Percentiles rank a stretch among this genome's conserved stretches.
phyloP scores from a whole-genome alignment of 352 stramenopile species.

The Thraustochytrium sp. region DNA sequence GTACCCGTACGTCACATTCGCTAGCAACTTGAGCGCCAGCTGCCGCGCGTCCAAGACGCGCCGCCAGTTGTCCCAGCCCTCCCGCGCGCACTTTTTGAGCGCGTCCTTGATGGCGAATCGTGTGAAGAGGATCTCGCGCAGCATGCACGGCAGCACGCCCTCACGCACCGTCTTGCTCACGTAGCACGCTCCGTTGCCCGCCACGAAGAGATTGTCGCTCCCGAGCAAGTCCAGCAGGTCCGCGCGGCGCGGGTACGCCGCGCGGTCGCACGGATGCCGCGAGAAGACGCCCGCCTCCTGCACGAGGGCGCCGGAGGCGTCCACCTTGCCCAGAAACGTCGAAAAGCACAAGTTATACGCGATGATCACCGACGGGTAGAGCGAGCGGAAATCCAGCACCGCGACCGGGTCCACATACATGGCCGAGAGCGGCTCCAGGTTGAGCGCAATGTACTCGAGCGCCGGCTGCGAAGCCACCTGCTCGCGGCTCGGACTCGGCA shows the following conservation, averaged over 20 bases:
- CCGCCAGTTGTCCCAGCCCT: constrained; percentile 45
- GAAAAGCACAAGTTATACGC: constrained; percentile 99
- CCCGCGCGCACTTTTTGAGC: constrained; percentile 68
- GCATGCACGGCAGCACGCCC: constrained; percentile 90
- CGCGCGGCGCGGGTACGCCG: neutral
- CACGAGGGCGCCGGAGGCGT: neutral
- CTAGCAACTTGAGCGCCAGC: constrained; percentile 96
- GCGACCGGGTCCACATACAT: constrained; percentile 95
- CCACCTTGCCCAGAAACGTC: constrained; percentile 85
- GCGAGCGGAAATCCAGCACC: constrained; percentile 97
- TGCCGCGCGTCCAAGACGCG: constrained; percentile 75
- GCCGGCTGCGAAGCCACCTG: constrained; percentile 74
- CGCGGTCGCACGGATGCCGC: neutral
- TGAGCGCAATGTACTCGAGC: constrained; percentile 84
- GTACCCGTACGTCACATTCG: constrained; percentile 99
- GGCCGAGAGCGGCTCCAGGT: constrained; percentile 88
- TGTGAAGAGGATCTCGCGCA: constrained; percentile 89
- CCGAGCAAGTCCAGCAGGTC: constrained; percentile 67
- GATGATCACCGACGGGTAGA: constrained; percentile 99
- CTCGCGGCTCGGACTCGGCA: constrained; percentile 63
- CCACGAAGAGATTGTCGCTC: constrained; percentile 91
- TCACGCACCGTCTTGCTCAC: constrained; percentile 61
- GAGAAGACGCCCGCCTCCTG: constrained; percentile 36
- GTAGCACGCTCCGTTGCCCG: constrained; percentile 57
- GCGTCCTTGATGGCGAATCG: constrained; percentile 96